These are phyloP conservation scores for Microsporum ferrugineum DNA, from an alignment of 2,329 filamentous ascomycete species.

Conservation along the genomic window DNA sequence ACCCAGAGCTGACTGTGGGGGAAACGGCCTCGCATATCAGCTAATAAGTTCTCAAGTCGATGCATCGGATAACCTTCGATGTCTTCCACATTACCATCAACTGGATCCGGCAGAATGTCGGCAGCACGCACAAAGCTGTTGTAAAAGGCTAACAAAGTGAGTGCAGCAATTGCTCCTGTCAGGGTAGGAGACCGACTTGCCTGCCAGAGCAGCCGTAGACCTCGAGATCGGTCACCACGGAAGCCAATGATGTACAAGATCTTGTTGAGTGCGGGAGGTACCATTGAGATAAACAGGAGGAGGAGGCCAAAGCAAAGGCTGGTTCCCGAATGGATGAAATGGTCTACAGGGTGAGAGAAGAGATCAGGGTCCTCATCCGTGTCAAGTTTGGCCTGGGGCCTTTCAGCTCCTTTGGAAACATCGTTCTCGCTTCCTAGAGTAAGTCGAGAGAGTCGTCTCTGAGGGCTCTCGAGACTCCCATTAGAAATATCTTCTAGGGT, in stretches of 20 bases:
- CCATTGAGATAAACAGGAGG: constrained; percentile 76
- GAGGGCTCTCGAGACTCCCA: neutral
- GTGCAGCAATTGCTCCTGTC: constrained; percentile 78
- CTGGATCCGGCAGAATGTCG: constrained; percentile 63
- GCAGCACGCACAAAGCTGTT: constrained; percentile 76
- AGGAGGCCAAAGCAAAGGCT: constrained; percentile 85
- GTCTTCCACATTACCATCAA: constrained; percentile 39
- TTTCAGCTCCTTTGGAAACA: neutral
- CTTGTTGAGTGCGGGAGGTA: constrained; percentile 80
- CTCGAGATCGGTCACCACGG: constrained; percentile 71
- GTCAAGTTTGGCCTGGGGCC: neutral
- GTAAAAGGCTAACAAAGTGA: constrained; percentile 75
- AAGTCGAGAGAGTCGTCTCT: neutral
- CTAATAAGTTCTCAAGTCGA: constrained; percentile 55
- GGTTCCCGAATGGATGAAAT: constrained; percentile 78
- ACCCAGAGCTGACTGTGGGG: constrained; percentile 77
- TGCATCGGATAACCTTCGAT: constrained; percentile 60
- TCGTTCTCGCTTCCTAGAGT: neutral
- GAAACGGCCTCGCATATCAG: constrained; percentile 63
- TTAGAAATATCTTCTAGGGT: neutral
- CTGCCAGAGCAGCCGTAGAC: constrained; percentile 79
- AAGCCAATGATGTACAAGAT: constrained; percentile 85
- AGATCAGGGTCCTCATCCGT: constrained; percentile 43
- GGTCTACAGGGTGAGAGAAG: constrained; percentile 65
- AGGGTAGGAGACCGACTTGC: constrained; percentile 76